phyloP scores from a whole-genome alignment of 306 rosid genomes.

The Quercus dentata region DNA sequence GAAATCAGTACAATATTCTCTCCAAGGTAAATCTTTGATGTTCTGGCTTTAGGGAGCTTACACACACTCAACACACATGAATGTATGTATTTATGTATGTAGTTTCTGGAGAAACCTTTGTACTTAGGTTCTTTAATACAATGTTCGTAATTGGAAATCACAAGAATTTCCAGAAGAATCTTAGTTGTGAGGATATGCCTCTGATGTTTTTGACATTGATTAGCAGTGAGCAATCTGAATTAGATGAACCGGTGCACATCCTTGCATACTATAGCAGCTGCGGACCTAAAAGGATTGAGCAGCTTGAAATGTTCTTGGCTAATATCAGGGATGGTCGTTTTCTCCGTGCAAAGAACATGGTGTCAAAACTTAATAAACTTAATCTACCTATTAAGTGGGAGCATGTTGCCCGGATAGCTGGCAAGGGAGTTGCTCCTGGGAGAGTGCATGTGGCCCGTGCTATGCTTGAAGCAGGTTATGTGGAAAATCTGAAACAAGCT shows the following conservation, averaged over 20 bases:
- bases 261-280: slow-evolving; percentile 96
- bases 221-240: slow-evolving; percentile 65
- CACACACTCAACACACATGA: background rate
- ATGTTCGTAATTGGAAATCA: background rate
- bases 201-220: slow-evolving; percentile 22
- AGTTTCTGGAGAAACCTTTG: background rate
- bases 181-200: background rate
- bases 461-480: slow-evolving; percentile 89
- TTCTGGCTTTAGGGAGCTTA: slow-evolving; percentile 9
- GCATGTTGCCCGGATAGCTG: slow-evolving; percentile 86
- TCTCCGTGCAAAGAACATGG: slow-evolving; percentile 81
- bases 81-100: background rate
- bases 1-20: slow-evolving; percentile 82
- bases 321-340: slow-evolving; percentile 89
- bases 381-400: slow-evolving; percentile 91
- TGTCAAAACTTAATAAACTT: slow-evolving; percentile 78
- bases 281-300: slow-evolving; percentile 67
- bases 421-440: slow-evolving; percentile 96
- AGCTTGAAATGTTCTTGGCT: slow-evolving; percentile 65
- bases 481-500: slow-evolving; percentile 89
- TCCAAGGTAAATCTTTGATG: slow-evolving; percentile 48
- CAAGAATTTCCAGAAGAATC: background rate
- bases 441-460: slow-evolving; percentile 95
- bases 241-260: slow-evolving; percentile 89
- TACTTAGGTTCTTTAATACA: background rate